A percentile compares a stretch with the other conserved stretches of the same genome.
These are phyloP conservation scores for Termitomyces heimii DNA, from an alignment of 768 basidiomycete species.

Conservation along the genomic window DNA sequence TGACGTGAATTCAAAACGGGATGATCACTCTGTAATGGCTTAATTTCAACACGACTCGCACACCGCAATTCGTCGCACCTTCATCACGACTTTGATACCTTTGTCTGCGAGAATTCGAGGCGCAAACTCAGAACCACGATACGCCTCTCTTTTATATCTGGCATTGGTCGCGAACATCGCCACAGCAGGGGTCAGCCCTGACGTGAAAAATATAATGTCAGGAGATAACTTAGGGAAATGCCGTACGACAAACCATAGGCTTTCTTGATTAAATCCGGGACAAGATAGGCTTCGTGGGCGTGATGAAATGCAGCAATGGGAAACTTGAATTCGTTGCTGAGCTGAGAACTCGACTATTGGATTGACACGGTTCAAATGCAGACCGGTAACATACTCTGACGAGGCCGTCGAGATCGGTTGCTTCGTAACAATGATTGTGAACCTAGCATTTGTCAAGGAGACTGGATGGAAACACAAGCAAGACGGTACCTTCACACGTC, in stretches of 20 bases:
- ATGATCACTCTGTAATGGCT: constrained; percentile 51
- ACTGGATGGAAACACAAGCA: not conserved
- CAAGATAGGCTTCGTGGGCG: constrained; percentile 77
- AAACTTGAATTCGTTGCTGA: constrained; percentile 83
- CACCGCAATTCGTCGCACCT: constrained; percentile 33
- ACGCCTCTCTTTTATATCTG: constrained; percentile 78
- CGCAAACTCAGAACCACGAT: constrained; percentile 75
- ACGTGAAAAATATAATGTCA: not conserved
- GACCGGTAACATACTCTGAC: constrained; percentile 46
- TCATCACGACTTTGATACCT: constrained; percentile 69
- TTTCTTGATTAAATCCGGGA: constrained; percentile 69
- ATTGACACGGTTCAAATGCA: not conserved
- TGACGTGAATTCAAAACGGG: constrained; percentile 65
- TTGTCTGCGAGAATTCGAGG: constrained; percentile 66
- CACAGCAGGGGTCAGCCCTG: constrained; percentile 64
- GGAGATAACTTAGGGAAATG: not conserved
- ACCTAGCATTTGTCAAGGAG: constrained; percentile 26
- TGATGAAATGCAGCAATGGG: constrained; percentile 73
- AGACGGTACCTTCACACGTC: constrained; percentile 59
- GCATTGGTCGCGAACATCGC: constrained; percentile 61
- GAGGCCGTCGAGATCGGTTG: constrained; percentile 66
- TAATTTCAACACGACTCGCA: not conserved
- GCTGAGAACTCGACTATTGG: constrained; percentile 28
- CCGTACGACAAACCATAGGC: constrained; percentile 45
- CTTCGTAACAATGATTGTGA: constrained; percentile 49